A percentile compares a stretch with the other conserved stretches of the same genome.
phyloP scores from a whole-genome alignment of 2,329 filamentous ascomycete species.

The Knoxdaviesia proteae region DNA sequence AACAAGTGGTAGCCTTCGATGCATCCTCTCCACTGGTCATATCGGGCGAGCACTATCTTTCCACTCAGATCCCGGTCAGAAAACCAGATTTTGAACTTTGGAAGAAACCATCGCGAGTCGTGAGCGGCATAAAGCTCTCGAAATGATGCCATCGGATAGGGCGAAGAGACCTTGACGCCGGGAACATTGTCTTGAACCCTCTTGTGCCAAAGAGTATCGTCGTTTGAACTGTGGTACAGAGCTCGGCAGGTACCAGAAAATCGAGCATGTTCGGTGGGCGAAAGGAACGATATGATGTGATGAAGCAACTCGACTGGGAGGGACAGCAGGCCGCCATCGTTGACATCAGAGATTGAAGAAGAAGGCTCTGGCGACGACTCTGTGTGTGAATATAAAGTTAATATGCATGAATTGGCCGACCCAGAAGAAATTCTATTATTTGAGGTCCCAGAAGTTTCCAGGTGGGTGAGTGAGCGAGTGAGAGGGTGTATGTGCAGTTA shows the following conservation, averaged over 20 bases:
- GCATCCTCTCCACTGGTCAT: conserved; percentile 48
- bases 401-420: no score
- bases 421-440: no score
- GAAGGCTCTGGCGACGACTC: background rate
- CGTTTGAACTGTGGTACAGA: conserved; percentile 35
- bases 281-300: conserved; percentile 46
- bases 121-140: conserved; percentile 53
- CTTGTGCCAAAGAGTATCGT: conserved; percentile 52
- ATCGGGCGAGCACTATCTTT: conserved; percentile 56
- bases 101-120: conserved; percentile 68
- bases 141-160: conserved; percentile 41
- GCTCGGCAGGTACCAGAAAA: conserved; percentile 39
- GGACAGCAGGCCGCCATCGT: conserved; percentile 16
- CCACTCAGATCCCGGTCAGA: conserved; percentile 53
- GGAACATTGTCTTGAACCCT: conserved; percentile 51
- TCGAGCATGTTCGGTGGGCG: conserved; percentile 39
- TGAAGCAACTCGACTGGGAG: conserved; percentile 61
- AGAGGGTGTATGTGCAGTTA: no score
- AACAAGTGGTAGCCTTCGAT: conserved; percentile 68
- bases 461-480: no score
- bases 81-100: conserved; percentile 70
- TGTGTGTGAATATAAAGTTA: no score
- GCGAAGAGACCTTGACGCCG: conserved; percentile 24
- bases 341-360: background rate
- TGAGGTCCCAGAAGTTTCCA: no score